Evolutionary conservation across 176 grass and related monocot genomes (phyloP).

Genomic region (Cenchrus purpureus): DNA sequence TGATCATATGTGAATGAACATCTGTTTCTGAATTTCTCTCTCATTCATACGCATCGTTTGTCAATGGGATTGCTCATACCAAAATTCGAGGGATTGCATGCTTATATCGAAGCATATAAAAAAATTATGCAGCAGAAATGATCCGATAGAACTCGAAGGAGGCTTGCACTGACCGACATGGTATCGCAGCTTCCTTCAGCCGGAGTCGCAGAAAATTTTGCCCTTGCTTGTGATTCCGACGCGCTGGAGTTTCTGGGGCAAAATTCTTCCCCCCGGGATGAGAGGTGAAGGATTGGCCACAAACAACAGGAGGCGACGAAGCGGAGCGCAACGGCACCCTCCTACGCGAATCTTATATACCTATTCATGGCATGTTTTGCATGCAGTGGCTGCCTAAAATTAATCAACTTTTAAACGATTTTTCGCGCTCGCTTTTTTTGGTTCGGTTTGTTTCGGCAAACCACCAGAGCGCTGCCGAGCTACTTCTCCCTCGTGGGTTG

Average conservation of each 20-base stretch:
- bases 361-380: constrained; percentile 40
- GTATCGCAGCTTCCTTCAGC: constrained; percentile 37
- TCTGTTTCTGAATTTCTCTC: neutral
- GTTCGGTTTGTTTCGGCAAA: neutral
- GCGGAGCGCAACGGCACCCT: constrained; percentile 11
- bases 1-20: neutral
- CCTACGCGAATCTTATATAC: constrained; percentile 27
- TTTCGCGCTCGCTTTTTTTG: neutral
- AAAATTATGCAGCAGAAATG: too few species aligned
- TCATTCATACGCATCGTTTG: neutral
- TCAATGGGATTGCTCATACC: neutral
- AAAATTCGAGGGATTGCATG: neutral
- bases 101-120: too few species aligned
- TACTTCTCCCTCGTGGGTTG: too few species aligned
- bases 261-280: constrained; percentile 44
- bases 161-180: constrained; percentile 65
- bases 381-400: constrained; percentile 48
- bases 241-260: constrained; percentile 35
- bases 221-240: constrained; percentile 45
- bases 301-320: constrained; percentile 38
- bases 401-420: constrained; percentile 7
- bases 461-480: too few species aligned
- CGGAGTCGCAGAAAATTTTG: constrained; percentile 32
- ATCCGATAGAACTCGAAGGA: neutral
- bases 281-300: constrained; percentile 34